Conservation (phyloP, 176 grass and related monocot species). For the Zoysia japonica region DNA sequence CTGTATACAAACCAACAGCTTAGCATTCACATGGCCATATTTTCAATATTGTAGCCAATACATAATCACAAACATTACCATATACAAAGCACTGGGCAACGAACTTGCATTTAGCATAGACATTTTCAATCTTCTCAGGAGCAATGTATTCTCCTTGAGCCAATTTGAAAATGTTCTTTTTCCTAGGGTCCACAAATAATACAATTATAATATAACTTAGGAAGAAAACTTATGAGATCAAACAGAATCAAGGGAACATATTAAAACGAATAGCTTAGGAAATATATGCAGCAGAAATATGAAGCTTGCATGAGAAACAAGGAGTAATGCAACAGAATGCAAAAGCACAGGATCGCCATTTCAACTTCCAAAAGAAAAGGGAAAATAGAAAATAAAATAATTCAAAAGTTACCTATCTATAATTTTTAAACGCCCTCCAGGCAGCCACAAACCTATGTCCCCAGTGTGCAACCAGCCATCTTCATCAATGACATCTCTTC, state of each 20-base stretch:
- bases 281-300: neutral
- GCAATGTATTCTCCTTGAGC: slow-evolving; percentile 98
- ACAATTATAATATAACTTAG: slow-evolving; percentile 23
- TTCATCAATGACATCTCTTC: slow-evolving; percentile 82
- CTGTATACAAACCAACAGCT: slow-evolving; percentile 53
- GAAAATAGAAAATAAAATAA: slow-evolving; percentile 1
- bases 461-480: slow-evolving; percentile 97
- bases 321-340: neutral
- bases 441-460: slow-evolving; percentile 96
- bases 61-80: slow-evolving; percentile 56
- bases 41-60: neutral
- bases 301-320: neutral
- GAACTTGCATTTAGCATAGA: slow-evolving; percentile 97
- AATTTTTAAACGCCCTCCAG: slow-evolving; percentile 86
- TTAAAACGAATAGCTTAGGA: neutral
- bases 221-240: slow-evolving; percentile 11
- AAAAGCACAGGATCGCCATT: neutral
- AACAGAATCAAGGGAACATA: slow-evolving; percentile 1
- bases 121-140: slow-evolving; percentile 94
- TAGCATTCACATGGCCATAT: neutral
- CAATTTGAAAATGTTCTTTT: slow-evolving; percentile 99
- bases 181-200: slow-evolving; percentile 52
- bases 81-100: slow-evolving; percentile 91
- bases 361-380: slow-evolving; percentile 1
- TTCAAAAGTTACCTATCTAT: slow-evolving; percentile 70